Evolutionary conservation across 2,329 filamentous ascomycete genomes (phyloP), one percentile per base, ranked within the genome.

Genomic region (Ceratocystis eucalypticola): DNA sequence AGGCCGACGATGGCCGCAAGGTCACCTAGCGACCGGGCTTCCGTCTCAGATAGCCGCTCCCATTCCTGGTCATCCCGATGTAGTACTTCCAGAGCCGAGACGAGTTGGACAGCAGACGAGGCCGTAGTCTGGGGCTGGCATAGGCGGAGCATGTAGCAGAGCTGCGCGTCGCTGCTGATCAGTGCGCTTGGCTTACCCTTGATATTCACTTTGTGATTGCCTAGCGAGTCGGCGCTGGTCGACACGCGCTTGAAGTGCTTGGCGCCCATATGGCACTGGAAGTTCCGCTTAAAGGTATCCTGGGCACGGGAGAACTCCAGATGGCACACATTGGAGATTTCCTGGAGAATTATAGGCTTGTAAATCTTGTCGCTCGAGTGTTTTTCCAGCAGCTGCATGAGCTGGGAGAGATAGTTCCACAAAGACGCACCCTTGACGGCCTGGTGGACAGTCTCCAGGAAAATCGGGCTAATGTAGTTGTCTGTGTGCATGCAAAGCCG

Each of bases 321-420:
- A n/a, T 80, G 72, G 25, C 75, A 78, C 3, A 78, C 65, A 61
- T 80, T 80, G 30, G 75, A 74, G 0, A 81, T 68, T 62, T 82
- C 79, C 67, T 81, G 78, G 1, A 79, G 71, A 7, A 81, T 64
- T 0, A 76, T 72, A 0, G 69, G 69, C 4, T 70, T 72, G 46
- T 74, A 73, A 0, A 69, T 66, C 69, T 76, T 78, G 22, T 73
- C 69, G 45, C 72, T 70, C 0, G 45, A 17, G 1, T 68, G 65
- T 3, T 3, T 53, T 4, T 73, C 64, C 0, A 79, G 72, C 0
- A 75, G 68, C 3, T 73, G 68, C 1, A 81, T 69, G 0, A 80
- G 74, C 0, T 70, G 69, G 5, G 48, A 59, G 1, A 80, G 71
- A 67, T 79, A 80, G 4, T 72, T 70, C 78, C 78, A 81, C 17